These are phyloP conservation scores for Paramyrothecium roridum DNA, from an alignment of 2,329 filamentous ascomycete species.

Conservation along the genomic window DNA sequence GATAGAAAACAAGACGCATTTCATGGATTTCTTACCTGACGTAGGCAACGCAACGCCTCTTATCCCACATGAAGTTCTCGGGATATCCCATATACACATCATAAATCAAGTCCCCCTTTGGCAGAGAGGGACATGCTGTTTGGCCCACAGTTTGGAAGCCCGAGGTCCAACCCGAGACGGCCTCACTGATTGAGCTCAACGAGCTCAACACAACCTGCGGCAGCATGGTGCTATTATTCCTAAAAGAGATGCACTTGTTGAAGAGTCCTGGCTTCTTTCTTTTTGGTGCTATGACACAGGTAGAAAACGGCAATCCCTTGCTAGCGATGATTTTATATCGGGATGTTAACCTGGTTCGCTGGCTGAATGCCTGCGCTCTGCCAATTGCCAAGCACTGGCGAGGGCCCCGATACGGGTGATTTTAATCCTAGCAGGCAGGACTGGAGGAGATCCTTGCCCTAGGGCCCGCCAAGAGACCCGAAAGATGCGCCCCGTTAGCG, in stretches of 20 bases:
- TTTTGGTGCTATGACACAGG: too few relatives aligned
- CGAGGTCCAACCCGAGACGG: not conserved
- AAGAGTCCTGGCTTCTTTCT: not conserved
- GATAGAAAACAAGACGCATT: not conserved
- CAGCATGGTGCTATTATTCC: not conserved
- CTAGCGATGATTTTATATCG: too few relatives aligned
- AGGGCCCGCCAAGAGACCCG: too few relatives aligned
- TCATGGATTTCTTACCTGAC: slow-evolving; percentile 1
- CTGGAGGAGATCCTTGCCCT: too few relatives aligned
- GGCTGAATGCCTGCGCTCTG: too few relatives aligned
- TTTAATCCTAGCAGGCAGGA: too few relatives aligned
- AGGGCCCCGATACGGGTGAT: too few relatives aligned
- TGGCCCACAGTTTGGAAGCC: not conserved
- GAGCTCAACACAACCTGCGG: not conserved
- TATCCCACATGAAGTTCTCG: slow-evolving; percentile 7
- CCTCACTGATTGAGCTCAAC: not conserved
- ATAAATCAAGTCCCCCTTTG: slow-evolving; percentile 1
- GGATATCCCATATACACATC: slow-evolving; percentile 6
- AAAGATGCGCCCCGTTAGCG: too few relatives aligned
- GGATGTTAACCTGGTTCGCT: too few relatives aligned
- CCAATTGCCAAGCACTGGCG: too few relatives aligned
- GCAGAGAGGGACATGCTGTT: not conserved
- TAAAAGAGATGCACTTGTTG: too few relatives aligned
- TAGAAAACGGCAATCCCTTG: too few relatives aligned
- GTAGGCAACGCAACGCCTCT: slow-evolving; percentile 7